phyloP scores from a whole-genome alignment of 345 rosid species.

The Garcia nutans region DNA sequence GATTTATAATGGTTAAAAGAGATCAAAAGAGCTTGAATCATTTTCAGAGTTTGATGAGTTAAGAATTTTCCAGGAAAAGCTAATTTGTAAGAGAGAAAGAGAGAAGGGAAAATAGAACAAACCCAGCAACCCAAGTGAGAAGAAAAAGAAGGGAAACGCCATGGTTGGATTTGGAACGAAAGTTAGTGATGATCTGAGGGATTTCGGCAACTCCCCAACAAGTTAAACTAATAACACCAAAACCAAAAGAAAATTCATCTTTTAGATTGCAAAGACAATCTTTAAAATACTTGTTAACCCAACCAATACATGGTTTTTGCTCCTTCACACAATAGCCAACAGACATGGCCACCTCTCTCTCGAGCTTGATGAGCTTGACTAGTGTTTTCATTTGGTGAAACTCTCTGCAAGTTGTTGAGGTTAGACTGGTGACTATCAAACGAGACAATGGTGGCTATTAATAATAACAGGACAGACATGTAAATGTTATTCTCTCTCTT shows the following conservation, averaged over 20 bases:
- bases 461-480: background rate
- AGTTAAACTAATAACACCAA: conserved; percentile 62
- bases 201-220: conserved; percentile 94
- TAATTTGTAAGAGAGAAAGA: background rate
- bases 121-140: conserved; percentile 98
- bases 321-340: conserved; percentile 54
- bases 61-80: background rate
- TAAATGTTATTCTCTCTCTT: too few relatives aligned
- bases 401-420: too few relatives aligned
- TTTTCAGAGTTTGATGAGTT: background rate
- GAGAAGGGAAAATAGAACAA: conserved; percentile 13
- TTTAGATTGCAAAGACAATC: conserved; percentile 79
- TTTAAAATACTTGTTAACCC: conserved; percentile 75
- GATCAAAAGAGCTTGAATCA: background rate
- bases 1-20: background rate
- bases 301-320: conserved; percentile 57
- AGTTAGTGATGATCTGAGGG: conserved; percentile 94
- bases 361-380: conserved; percentile 16
- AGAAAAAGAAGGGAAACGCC: conserved; percentile 90
- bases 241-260: conserved; percentile 71
- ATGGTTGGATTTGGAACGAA: conserved; percentile 84
- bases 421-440: background rate
- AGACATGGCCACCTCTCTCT: conserved; percentile 38
- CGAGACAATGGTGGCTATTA: background rate
- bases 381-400: background rate